These are phyloP conservation scores for Hypoxylon sp. DNA, from an alignment of 2,329 filamentous ascomycete species.

Conservation along the genomic window DNA sequence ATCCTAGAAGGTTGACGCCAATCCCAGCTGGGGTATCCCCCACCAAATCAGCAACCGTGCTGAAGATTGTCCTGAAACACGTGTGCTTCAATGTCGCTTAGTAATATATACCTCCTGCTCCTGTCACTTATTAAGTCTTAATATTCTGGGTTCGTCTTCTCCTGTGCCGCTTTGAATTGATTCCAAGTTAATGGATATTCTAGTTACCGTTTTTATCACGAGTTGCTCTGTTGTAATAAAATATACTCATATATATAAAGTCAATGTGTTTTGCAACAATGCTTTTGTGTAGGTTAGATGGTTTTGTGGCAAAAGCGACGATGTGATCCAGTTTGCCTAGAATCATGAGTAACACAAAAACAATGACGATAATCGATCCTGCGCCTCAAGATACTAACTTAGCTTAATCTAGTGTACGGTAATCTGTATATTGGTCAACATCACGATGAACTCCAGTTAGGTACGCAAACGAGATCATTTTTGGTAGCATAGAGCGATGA, in stretches of 20 bases:
- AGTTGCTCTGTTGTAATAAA: constrained; percentile 2
- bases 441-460: constrained; percentile 25
- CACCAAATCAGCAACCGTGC: constrained; percentile 25
- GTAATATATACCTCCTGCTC: not conserved
- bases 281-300: not conserved
- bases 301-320: not conserved
- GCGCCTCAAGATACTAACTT: constrained; percentile 6
- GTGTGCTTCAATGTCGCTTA: constrained; percentile 8
- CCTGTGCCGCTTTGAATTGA: not conserved
- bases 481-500: constrained; percentile 28
- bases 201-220: not conserved
- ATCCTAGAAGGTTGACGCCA: constrained; percentile 27
- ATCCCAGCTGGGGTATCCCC: constrained; percentile 30
- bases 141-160: not conserved
- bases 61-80: constrained; percentile 28
- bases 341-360: not conserved
- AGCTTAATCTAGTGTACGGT: not conserved
- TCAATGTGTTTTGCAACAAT: not conserved
- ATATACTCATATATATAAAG: constrained; percentile 6
- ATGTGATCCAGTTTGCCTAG: constrained; percentile 9
- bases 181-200: not conserved
- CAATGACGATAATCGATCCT: not conserved
- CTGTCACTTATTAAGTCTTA: not conserved
- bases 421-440: constrained; percentile 18
- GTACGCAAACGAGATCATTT: constrained; percentile 16